Evolutionary conservation across 2,329 filamentous ascomycete genomes (phyloP), one percentile per base, ranked within the genome.

Genomic region (Harringtonia aguacate): DNA sequence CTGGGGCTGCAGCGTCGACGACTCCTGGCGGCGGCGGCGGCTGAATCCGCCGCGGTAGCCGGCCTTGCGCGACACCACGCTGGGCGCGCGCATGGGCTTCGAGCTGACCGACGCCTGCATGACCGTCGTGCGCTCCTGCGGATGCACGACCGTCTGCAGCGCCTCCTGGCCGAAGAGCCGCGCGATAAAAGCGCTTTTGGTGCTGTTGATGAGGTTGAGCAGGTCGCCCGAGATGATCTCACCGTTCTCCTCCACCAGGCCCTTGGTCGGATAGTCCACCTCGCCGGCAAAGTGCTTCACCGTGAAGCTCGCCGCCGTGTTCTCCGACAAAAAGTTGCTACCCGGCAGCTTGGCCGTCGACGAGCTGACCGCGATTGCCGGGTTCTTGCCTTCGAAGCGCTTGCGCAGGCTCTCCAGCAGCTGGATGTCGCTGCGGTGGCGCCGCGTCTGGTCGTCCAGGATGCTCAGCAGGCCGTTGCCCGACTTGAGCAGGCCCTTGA

Each of bases 21-120:
- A n/a, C n/a, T 36, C 63, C 58, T 44, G 59, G 53, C n/a, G n/a
- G 33, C 60, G 58, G 22, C 61, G 60, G 1, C 39, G 58, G 9
- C 35, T 36, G 9, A 50, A 36, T 4, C 51, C 54, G 36, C 60
- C 60, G 27, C 27, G 24, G 7, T 2, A 15, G 13, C 57, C 55
- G 3, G 58, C 57, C 65, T 86, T 94, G 53, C 81, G 79, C 27
- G 85, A 81, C 64, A 94, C 90, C 63, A 98, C 87, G 58, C 89
- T 95, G 1, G 92, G 92, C 60, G 87, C 85, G 45, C 92, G 81
- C 60, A 89, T 81, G 2, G 92, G 92, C 66, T 94, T 95, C 4
- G 90, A 97, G 66, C 88, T 94, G 53, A 98, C 86, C 38, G 89
- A 89, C 2, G 90, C 92, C 65, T 98, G 90, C 72, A 97, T 86